These are phyloP conservation scores for Tricholoma sp. DNA, from an alignment of 768 basidiomycete genomes.

Conservation along the genomic window DNA sequence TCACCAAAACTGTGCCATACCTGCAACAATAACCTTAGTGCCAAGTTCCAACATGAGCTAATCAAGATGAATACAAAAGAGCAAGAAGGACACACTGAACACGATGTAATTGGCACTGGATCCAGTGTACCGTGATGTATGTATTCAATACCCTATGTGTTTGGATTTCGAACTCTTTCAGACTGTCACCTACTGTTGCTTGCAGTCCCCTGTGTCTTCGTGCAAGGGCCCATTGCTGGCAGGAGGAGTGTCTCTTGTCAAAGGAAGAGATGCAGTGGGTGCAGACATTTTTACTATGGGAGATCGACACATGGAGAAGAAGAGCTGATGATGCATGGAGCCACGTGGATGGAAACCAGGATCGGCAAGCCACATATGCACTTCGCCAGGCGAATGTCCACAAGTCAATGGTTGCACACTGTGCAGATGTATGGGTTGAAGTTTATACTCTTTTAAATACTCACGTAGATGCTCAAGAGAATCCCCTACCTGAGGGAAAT, in stretches of 20 bases:
- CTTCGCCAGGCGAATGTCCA: not conserved
- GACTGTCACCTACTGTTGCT: too few species aligned
- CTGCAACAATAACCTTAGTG: not conserved
- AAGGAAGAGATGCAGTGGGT: not conserved
- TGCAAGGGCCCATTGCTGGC: slow-evolving; percentile 2
- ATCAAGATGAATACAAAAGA: not conserved
- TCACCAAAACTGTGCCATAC: not conserved
- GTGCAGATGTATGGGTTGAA: not conserved
- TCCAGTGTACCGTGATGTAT: not conserved
- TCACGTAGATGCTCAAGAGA: not conserved
- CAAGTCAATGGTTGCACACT: not conserved
- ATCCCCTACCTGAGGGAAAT: not conserved
- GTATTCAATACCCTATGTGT: not conserved
- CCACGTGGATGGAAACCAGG: not conserved
- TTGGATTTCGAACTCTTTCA: not conserved
- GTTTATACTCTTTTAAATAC: not conserved
- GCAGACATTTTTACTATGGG: not conserved
- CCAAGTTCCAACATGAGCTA: not conserved
- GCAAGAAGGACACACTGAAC: not conserved
- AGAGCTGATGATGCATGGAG: not conserved
- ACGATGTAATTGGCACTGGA: not conserved
- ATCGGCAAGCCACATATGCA: not conserved
- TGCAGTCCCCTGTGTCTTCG: too few species aligned
- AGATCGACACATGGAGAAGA: not conserved
- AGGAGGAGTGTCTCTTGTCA: not conserved